Percentiles rank a stretch among this genome's conserved stretches.
Evolutionary conservation across 192 early-diverging fungal species (phyloP).

Genomic region (Podila epicladia): DNA sequence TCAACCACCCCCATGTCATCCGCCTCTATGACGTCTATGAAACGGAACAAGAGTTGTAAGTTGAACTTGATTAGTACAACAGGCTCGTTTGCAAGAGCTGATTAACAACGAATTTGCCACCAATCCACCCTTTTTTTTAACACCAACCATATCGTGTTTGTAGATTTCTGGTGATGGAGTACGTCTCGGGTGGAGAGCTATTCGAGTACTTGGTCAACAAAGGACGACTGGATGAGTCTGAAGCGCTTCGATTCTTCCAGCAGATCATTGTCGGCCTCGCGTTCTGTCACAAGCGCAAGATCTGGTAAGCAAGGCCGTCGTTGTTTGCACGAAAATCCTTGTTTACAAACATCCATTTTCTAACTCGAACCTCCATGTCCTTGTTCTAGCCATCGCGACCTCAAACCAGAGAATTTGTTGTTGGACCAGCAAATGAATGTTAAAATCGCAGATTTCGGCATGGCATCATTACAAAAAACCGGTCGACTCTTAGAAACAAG

Average conservation of each 20-base stretch:
- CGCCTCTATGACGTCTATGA: slow-evolving; percentile 62
- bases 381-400: slow-evolving; percentile 62
- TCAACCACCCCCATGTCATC: slow-evolving; percentile 64
- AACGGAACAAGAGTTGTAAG: slow-evolving; percentile 48
- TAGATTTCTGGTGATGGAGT: slow-evolving; percentile 70
- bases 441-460: slow-evolving; percentile 76
- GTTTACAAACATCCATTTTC: too few species aligned
- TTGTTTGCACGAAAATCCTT: neutral
- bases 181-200: slow-evolving; percentile 78
- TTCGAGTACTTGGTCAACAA: slow-evolving; percentile 75
- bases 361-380: neutral
- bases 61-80: neutral
- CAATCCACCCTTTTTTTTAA: too few species aligned
- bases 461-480: slow-evolving; percentile 60
- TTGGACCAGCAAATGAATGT: slow-evolving; percentile 53
- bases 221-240: slow-evolving; percentile 52
- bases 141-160: neutral
- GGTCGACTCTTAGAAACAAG: slow-evolving; percentile 59
- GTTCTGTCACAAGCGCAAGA: slow-evolving; percentile 71
- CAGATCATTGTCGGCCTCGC: slow-evolving; percentile 65
- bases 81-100: too few species aligned
- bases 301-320: slow-evolving; percentile 34
- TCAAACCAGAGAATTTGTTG: slow-evolving; percentile 71
- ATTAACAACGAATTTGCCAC: too few species aligned
- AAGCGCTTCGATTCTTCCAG: slow-evolving; percentile 60